These are phyloP conservation scores for grape (Vitis vinifera) DNA, from an alignment of 164 flowering plant species.

Conservation along the genomic window ASM3070453v1 NC_081822.1:498501-499000, in stretches of 20 bases:
- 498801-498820: background rate
- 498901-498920: slow-evolving; percentile 23
- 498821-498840: slow-evolving; percentile 2
- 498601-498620: too few relatives aligned
- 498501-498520: too few relatives aligned
- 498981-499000: slow-evolving; percentile 84
- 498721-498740: background rate
- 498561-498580: background rate
- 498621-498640: background rate
- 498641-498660: background rate
- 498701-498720: background rate
- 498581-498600: too few relatives aligned
- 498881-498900: background rate
- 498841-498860: background rate
- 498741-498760: background rate
- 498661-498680: background rate
- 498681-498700: background rate
- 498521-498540: too few relatives aligned
- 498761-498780: background rate
- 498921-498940: slow-evolving; percentile 71
- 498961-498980: slow-evolving; percentile 80
- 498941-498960: slow-evolving; percentile 92
- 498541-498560: background rate
- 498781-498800: background rate
- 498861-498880: background rate